Evolutionary conservation across 2,329 filamentous ascomycete genomes (phyloP).

Genomic region (Ambrosiella beaveri): DNA sequence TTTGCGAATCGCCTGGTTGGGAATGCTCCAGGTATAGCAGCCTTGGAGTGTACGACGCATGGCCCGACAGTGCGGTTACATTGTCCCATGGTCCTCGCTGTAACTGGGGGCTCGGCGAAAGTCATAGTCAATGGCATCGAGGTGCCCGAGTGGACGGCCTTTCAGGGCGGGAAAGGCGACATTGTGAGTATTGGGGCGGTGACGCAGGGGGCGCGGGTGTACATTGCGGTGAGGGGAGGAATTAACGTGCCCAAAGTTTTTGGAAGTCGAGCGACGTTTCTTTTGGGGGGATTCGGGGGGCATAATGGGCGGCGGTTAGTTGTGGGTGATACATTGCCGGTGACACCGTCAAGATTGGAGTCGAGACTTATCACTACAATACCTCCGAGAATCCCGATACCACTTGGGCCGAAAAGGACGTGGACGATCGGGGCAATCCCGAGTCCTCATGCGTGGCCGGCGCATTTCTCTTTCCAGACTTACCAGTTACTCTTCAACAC

Average conservation of each 20-base stretch:
- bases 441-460: constrained; percentile 22
- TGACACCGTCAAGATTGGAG: constrained; percentile 9
- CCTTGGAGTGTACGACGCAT: constrained; percentile 21
- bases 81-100: constrained; percentile 18
- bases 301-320: constrained; percentile 20
- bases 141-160: constrained; percentile 15
- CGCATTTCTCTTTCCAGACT: constrained; percentile 22
- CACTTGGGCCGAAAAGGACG: not conserved
- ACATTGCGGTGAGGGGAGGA: constrained; percentile 22
- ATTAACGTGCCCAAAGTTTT: constrained; percentile 21
- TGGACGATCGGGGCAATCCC: constrained; percentile 22
- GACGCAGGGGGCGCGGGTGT: constrained; percentile 20
- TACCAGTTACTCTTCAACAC: constrained; percentile 19
- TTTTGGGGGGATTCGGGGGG: constrained; percentile 21
- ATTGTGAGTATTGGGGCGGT: constrained; percentile 17
- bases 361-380: not conserved
- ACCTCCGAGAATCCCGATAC: not conserved
- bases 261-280: constrained; percentile 20
- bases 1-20: constrained; percentile 22
- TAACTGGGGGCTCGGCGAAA: constrained; percentile 19
- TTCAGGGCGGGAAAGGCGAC: constrained; percentile 17
- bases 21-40: constrained; percentile 19
- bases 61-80: constrained; percentile 23
- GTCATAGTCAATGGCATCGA: constrained; percentile 17
- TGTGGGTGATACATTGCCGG: constrained; percentile 18